Percentiles rank a stretch among this genome's conserved stretches.
Evolutionary conservation across 306 rosid species (phyloP).

Genomic region (Phaseolus lunatus): DNA sequence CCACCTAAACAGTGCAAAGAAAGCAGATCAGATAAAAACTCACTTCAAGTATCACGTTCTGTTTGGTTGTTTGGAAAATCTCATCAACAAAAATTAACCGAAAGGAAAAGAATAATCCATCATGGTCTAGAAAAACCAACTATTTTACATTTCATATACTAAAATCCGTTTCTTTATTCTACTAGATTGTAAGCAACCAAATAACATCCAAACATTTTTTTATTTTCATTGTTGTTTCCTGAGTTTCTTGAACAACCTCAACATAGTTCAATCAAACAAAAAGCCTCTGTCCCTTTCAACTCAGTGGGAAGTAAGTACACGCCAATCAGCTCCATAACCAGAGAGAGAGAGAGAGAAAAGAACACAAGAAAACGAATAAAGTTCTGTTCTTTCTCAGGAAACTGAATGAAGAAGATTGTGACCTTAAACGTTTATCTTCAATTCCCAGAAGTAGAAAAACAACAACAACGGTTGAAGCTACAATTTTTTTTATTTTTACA

Average conservation of each 20-base stretch:
- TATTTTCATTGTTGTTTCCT: not conserved
- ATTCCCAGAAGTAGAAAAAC: not conserved
- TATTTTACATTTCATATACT: not conserved
- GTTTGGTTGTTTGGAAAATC: constrained; percentile 32
- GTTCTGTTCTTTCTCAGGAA: not conserved
- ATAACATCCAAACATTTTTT: not conserved
- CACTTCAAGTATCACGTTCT: not conserved
- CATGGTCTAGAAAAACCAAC: not conserved
- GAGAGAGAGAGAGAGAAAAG: not conserved
- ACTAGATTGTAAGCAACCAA: not conserved
- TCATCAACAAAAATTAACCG: not conserved
- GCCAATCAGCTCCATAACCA: not conserved
- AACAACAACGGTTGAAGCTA: not conserved
- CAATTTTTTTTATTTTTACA: not conserved
- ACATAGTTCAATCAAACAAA: not conserved
- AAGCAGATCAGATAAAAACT: not conserved
- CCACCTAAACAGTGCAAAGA: constrained; percentile 12
- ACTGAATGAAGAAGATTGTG: not conserved
- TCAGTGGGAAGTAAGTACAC: not conserved
- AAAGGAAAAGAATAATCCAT: not conserved
- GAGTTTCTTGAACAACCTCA: not conserved
- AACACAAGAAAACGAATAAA: not conserved
- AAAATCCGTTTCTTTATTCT: constrained; percentile 7
- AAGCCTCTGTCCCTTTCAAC: not conserved
- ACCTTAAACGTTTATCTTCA: not conserved